phyloP scores from a whole-genome alignment of 345 rosid genomes.

The Melaleuca quinquenervia region DNA sequence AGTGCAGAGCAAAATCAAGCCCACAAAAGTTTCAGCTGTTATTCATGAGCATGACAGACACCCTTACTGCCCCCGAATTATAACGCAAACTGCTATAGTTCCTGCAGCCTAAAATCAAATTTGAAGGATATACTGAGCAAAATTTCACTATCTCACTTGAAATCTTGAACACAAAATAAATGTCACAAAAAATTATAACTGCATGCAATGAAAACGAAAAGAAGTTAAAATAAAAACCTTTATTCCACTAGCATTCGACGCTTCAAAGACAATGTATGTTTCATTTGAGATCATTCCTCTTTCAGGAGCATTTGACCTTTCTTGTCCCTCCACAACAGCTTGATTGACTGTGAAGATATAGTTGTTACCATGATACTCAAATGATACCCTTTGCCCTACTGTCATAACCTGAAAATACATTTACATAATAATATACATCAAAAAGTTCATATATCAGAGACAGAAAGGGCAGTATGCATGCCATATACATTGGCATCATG shows the following conservation, averaged over 20 bases:
- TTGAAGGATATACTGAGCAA: neutral
- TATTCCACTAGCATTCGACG: constrained; percentile 80
- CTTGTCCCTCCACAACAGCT: constrained; percentile 65
- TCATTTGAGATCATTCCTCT: constrained; percentile 77
- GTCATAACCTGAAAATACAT: constrained; percentile 67
- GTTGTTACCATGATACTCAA: constrained; percentile 89
- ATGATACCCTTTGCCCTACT: constrained; percentile 73
- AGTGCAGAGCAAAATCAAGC: neutral
- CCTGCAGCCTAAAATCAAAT: neutral
- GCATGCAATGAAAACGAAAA: neutral
- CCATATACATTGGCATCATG: neutral
- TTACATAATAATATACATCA: neutral
- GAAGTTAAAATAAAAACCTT: constrained; percentile 37
- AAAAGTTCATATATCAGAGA: neutral
- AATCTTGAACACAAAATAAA: neutral
- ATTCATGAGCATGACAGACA: neutral
- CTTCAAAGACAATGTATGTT: constrained; percentile 83
- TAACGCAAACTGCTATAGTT: neutral
- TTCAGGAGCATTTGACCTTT: constrained; percentile 46
- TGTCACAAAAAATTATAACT: neutral
- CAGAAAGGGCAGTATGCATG: neutral
- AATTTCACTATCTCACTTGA: neutral
- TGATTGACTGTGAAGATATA: constrained; percentile 76
- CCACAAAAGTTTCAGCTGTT: neutral
- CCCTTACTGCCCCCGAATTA: neutral